phyloP scores from a whole-genome alignment of 2,329 filamentous ascomycete genomes.

The Fusarium napiforme region DNA sequence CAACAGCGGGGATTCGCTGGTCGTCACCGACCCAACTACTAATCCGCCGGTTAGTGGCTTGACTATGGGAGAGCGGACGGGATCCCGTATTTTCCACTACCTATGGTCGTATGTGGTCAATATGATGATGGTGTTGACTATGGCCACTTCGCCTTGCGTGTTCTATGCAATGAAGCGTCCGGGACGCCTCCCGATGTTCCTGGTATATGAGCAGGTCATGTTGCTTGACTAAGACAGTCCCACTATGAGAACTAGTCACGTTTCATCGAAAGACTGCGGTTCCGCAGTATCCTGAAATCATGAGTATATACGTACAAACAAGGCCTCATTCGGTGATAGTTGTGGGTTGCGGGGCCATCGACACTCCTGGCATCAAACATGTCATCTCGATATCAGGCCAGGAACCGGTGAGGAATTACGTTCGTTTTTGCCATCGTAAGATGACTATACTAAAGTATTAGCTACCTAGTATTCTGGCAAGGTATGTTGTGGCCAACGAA shows the following conservation, averaged over 20 bases:
- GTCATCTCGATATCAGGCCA: constrained; percentile 1
- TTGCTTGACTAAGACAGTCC: not conserved
- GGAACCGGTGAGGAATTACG: not conserved
- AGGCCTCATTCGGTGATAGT: not conserved
- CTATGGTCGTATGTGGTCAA: constrained; percentile 34
- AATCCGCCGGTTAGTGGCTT: constrained; percentile 35
- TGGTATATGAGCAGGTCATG: not conserved
- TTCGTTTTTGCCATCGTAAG: not conserved
- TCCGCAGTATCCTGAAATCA: not conserved
- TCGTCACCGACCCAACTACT: constrained; percentile 38
- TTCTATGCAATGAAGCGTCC: not conserved
- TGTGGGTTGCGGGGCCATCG: not conserved
- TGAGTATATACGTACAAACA: not conserved
- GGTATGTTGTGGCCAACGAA: not conserved
- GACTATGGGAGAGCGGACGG: constrained; percentile 36
- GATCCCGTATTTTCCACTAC: constrained; percentile 40
- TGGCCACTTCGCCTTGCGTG: not conserved
- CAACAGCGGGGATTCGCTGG: constrained; percentile 39
- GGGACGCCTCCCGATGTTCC: constrained; percentile 18
- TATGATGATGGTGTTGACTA: not conserved
- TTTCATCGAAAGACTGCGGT: not conserved
- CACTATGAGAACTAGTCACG: not conserved
- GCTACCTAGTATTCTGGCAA: not conserved
- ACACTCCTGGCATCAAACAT: not conserved
- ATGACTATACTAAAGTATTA: not conserved